Conservation (phyloP, 805 yeast genomes). For the Yarrowia alimentaria region DNA sequence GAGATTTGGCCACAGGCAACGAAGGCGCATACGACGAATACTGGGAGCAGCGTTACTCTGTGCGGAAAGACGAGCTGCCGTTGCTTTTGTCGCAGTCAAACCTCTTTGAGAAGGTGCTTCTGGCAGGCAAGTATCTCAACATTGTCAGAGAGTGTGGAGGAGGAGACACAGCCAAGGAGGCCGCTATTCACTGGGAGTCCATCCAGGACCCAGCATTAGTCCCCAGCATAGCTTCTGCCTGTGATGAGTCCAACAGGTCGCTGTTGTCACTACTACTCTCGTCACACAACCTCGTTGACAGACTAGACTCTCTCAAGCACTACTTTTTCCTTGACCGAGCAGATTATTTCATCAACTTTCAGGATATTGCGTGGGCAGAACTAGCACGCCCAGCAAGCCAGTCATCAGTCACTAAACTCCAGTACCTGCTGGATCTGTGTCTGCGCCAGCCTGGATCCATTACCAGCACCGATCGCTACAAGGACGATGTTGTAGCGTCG, state of each 20-base stretch:
- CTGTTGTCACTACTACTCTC: conserved; percentile 56
- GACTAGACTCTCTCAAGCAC: conserved; percentile 53
- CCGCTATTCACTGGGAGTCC: conserved; percentile 38
- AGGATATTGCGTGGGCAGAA: conserved; percentile 53
- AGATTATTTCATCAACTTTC: conserved; percentile 51
- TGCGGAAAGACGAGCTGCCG: conserved; percentile 73
- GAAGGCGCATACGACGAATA: conserved; percentile 42
- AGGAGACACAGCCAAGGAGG: conserved; percentile 39
- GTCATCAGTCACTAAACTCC: conserved; percentile 39
- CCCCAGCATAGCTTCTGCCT: conserved; percentile 58
- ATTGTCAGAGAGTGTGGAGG: conserved; percentile 64
- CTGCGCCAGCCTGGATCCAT: conserved; percentile 44
- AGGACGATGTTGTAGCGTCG: conserved; percentile 40
- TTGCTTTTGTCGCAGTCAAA: conserved; percentile 56
- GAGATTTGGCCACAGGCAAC: conserved; percentile 33
- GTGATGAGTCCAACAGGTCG: conserved; percentile 61
- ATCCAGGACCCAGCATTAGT: conserved; percentile 49
- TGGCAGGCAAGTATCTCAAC: conserved; percentile 83
- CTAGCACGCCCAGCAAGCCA: conserved; percentile 44
- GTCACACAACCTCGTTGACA: conserved; percentile 54
- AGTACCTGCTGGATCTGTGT: conserved; percentile 42
- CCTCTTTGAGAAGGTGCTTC: conserved; percentile 61
- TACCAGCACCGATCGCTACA: conserved; percentile 41
- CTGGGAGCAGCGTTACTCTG: conserved; percentile 57
- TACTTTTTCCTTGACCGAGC: conserved; percentile 58